Evolutionary conservation across 306 rosid species (phyloP).

Genomic region (Styphnolobium japonicum): DNA sequence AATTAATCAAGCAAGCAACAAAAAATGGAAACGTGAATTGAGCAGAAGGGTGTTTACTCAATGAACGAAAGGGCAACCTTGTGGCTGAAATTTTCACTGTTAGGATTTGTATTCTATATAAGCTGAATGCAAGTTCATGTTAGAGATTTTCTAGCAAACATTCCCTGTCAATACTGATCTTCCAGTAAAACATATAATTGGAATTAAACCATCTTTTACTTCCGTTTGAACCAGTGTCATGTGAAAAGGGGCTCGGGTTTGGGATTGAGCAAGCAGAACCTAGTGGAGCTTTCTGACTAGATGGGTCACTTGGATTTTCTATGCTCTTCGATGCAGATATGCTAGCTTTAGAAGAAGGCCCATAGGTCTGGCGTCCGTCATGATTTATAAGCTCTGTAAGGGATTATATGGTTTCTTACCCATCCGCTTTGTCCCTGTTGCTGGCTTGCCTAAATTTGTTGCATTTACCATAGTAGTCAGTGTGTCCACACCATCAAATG

Average conservation of each 20-base stretch:
- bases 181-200: not conserved
- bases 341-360: constrained; percentile 5
- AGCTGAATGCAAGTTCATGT: not conserved
- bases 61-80: not conserved
- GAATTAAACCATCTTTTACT: not conserved
- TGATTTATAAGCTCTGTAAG: constrained; percentile 16
- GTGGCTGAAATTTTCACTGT: not conserved
- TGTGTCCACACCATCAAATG: constrained; percentile 31
- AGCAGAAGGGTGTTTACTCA: not conserved
- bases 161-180: not conserved
- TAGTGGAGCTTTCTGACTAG: not conserved
- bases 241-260: constrained; percentile 3
- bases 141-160: constrained; percentile 9
- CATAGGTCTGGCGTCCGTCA: not conserved
- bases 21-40: not conserved
- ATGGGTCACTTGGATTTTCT: not conserved
- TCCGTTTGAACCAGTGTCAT: constrained; percentile 11
- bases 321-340: constrained; percentile 16
- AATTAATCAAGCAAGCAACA: not conserved
- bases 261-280: not conserved
- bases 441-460: constrained; percentile 27
- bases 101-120: constrained; percentile 12
- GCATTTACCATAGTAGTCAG: constrained; percentile 40
- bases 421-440: not conserved
- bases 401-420: constrained; percentile 29